These are phyloP conservation scores for Penicillium bialowiezense DNA, from an alignment of 495 filamentous ascomycete genomes.

Conservation along the genomic window DNA sequence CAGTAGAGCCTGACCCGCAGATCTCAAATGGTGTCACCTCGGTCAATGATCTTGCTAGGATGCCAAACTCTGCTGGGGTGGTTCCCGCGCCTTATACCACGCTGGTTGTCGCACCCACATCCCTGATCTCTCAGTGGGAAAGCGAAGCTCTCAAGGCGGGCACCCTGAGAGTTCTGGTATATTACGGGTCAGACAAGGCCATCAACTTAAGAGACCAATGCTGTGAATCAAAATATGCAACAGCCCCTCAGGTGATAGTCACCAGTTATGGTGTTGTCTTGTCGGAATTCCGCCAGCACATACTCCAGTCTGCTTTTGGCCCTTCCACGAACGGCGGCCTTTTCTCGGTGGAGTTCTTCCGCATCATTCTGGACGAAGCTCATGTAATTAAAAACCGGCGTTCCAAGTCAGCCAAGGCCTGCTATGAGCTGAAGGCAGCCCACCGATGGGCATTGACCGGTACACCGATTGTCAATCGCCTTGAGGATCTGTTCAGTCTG, in stretches of 20 bases:
- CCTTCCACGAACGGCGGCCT: conserved; percentile 64
- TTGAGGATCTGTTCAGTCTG: conserved; percentile 95
- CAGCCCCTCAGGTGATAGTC: conserved; percentile 84
- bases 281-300: conserved; percentile 78
- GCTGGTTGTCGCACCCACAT: conserved; percentile 92
- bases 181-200: conserved; percentile 85
- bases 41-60: conserved; percentile 55
- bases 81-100: conserved; percentile 82
- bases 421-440: conserved; percentile 78
- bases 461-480: conserved; percentile 92
- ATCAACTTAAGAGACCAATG: conserved; percentile 74
- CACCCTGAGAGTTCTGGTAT: conserved; percentile 77
- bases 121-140: conserved; percentile 91
- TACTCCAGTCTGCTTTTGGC: conserved; percentile 50
- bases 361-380: conserved; percentile 92
- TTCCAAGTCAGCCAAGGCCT: conserved; percentile 87
- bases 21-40: conserved; percentile 31
- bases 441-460: conserved; percentile 95
- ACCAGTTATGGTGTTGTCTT: conserved; percentile 94
- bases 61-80: conserved; percentile 53
- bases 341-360: conserved; percentile 90
- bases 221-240: conserved; percentile 63
- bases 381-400: conserved; percentile 91
- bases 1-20: conserved; percentile 50
- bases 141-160: conserved; percentile 88